Evolutionary conservation across 225 moss, liverwort and hornwort species (phyloP).

Genomic region (Takakia lepidozioides): DNA sequence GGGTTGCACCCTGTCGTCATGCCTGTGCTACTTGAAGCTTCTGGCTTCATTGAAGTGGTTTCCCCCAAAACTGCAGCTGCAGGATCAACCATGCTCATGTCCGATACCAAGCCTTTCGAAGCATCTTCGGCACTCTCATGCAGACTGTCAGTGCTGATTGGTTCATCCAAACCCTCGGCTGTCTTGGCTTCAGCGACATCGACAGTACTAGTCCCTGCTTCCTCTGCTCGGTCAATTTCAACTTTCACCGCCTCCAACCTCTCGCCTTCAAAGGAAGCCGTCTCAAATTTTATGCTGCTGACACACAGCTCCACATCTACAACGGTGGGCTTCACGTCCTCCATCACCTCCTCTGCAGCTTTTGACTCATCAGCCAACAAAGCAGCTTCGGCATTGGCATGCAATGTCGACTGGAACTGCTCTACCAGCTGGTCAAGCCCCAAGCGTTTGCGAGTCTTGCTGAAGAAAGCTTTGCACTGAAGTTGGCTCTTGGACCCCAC

Average conservation of each 20-base stretch:
- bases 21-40: not conserved
- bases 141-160: slow-evolving; percentile 39
- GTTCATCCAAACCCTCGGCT: slow-evolving; percentile 30
- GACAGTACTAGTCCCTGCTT: too few relatives aligned
- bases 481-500: slow-evolving; percentile 59
- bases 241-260: not conserved
- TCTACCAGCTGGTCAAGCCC: slow-evolving; percentile 56
- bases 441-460: slow-evolving; percentile 50
- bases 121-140: slow-evolving; percentile 29
- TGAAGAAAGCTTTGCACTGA: slow-evolving; percentile 53
- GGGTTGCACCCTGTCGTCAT: too few relatives aligned
- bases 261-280: too few relatives aligned
- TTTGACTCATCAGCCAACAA: slow-evolving; percentile 26
- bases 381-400: slow-evolving; percentile 30
- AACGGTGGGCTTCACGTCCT: too few relatives aligned
- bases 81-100: slow-evolving; percentile 32
- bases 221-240: too few relatives aligned
- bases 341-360: too few relatives aligned
- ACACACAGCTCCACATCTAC: not conserved
- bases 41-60: slow-evolving; percentile 16
- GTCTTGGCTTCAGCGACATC: slow-evolving; percentile 4
- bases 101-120: slow-evolving; percentile 24
- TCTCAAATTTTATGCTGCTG: too few relatives aligned
- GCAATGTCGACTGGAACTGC: slow-evolving; percentile 35
- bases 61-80: slow-evolving; percentile 44